Conservation (phyloP, 495 filamentous ascomycete species). For the Hyphodiscus hymeniophilus region DNA sequence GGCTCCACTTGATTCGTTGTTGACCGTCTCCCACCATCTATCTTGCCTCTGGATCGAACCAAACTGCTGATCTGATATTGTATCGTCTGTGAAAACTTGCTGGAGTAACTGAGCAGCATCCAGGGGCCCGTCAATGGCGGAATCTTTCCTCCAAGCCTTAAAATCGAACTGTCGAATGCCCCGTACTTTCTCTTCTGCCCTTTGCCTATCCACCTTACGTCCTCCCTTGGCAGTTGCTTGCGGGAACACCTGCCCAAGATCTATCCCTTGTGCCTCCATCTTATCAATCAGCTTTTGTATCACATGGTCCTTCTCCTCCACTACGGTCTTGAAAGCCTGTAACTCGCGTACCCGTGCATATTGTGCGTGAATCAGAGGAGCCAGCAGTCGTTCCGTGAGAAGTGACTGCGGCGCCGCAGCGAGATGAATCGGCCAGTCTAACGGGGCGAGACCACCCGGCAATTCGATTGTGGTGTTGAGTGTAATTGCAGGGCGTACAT, state of each 20-base stretch:
- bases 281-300: conserved; percentile 72
- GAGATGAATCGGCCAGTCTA: conserved; percentile 62
- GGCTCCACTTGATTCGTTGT: conserved; percentile 7
- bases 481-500: conserved; percentile 32
- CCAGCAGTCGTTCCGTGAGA: conserved; percentile 52
- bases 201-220: conserved; percentile 33
- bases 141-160: conserved; percentile 31
- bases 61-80: background rate
- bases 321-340: conserved; percentile 43
- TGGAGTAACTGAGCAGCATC: conserved; percentile 12
- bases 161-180: conserved; percentile 47
- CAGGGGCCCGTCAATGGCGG: background rate
- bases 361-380: conserved; percentile 60
- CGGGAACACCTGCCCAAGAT: conserved; percentile 64
- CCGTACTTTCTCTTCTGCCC: conserved; percentile 42
- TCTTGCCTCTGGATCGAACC: conserved; percentile 23
- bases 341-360: conserved; percentile 41
- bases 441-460: conserved; percentile 56
- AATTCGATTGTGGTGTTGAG: conserved; percentile 53
- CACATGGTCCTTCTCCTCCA: conserved; percentile 72
- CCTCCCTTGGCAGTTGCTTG: conserved; percentile 42
- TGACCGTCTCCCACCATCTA: conserved; percentile 43
- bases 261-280: conserved; percentile 58
- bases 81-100: conserved; percentile 24
- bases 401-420: conserved; percentile 41